phyloP scores from a whole-genome alignment of 2,329 filamentous ascomycete species.

The Fusarium algeriense region DNA sequence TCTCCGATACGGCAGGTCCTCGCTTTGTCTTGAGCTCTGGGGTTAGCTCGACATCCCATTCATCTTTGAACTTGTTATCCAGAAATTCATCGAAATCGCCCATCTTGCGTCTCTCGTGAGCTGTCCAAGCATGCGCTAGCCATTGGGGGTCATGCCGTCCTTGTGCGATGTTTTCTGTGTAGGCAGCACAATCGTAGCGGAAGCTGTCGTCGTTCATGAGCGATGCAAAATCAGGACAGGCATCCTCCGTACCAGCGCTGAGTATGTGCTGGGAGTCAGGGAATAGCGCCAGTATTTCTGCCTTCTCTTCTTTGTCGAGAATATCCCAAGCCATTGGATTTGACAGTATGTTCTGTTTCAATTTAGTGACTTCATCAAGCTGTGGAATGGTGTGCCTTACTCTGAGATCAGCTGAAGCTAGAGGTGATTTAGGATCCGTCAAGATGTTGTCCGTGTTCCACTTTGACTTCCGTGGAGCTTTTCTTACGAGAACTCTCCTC shows the following conservation, averaged over 20 bases:
- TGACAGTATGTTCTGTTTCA: conserved; percentile 52
- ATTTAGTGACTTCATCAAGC: background rate
- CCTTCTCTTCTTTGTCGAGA: conserved; percentile 51
- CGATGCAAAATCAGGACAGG: conserved; percentile 57
- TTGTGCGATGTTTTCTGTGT: conserved; percentile 59
- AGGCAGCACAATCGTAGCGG: conserved; percentile 60
- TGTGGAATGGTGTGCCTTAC: conserved; percentile 36
- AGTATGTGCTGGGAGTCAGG: conserved; percentile 56
- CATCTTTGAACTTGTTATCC: conserved; percentile 58
- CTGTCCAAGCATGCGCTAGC: conserved; percentile 64
- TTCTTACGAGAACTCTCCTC: conserved; percentile 42
- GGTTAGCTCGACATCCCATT: conserved; percentile 61
- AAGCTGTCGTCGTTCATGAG: conserved; percentile 63
- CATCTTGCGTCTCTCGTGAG: conserved; percentile 61
- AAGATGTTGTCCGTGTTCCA: conserved; percentile 55
- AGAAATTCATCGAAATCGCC: conserved; percentile 65
- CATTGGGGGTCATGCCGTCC: conserved; percentile 66
- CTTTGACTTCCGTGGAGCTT: conserved; percentile 49
- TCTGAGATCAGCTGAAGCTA: conserved; percentile 55
- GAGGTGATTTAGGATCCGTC: conserved; percentile 54
- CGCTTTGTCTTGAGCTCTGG: conserved; percentile 46
- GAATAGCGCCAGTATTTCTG: conserved; percentile 55
- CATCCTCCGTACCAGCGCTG: conserved; percentile 51
- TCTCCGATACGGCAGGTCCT: background rate
- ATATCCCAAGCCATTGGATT: conserved; percentile 56